Evolutionary conservation across 2,329 filamentous ascomycete genomes (phyloP), one percentile per base, ranked within the genome.

Genomic region (Colletotrichum sp.): DNA sequence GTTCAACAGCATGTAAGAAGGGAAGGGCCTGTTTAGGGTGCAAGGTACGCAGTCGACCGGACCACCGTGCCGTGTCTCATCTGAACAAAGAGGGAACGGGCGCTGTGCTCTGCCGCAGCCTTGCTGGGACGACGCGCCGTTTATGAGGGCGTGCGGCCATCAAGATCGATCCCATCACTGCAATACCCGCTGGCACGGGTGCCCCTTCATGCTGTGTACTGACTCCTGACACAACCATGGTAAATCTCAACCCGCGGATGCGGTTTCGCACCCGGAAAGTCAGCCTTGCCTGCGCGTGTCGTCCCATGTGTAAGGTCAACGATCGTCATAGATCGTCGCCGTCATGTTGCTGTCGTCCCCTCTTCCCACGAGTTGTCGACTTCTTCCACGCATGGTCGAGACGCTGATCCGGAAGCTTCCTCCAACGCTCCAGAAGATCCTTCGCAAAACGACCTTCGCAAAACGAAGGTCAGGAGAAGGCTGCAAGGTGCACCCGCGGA

Each of bases 311-410:
- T 34, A 32, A 49, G 28, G 49, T 9, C 28, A 15, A 52, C n/a
- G 70, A 76, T 69, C 70, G 49, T 69, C 74, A 60, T 39, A 36
- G 64, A 76, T 76, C 74, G 72, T 65, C 70, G 49, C 34, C 49
- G 59, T 60, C 65, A 69, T 74, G 26, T 21, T 64, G 15, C 36
- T 52, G 28, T 74, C 71, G 70, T 66, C 49, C 70, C n/a, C 36
- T 63, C 65, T 63, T 60, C 64, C 70, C 65, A 74, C 70, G 71
- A 74, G 36, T 15, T 39, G 10, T 39, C 59, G 21, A 65, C 44
- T 36, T 52, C 36, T 60, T 65, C 70, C 16, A 44, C 73, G 59
- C 64, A 60, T 75, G 69, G 69, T 30, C 49, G 32, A 57, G 44
- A 63, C 30, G 72, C 44, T 66, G 69, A 76, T 69, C 73, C 74